These are phyloP conservation scores for Globisporangium nagaii DNA, from an alignment of 352 stramenopile genomes.

Conservation along the genomic window DNA sequence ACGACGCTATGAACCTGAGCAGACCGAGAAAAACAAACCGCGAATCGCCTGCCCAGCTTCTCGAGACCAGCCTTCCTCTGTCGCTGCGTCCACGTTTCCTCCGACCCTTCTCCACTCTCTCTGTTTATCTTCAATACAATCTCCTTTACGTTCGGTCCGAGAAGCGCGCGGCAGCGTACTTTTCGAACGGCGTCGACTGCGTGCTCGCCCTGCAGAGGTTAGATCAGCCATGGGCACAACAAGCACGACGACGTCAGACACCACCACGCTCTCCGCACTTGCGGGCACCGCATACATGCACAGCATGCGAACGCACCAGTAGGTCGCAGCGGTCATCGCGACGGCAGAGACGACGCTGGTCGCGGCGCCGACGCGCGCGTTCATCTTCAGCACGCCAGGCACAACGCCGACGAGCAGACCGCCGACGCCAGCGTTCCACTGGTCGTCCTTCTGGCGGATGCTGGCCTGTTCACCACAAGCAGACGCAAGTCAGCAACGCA, in stretches of 20 bases:
- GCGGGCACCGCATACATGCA: background rate
- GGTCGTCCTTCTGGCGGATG: constrained; percentile 69
- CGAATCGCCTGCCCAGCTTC: background rate
- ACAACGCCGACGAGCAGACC: constrained; percentile 62
- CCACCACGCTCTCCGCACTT: too few relatives aligned
- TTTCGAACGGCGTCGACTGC: constrained; percentile 55
- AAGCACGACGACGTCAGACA: background rate
- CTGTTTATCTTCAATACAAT: constrained; percentile 9
- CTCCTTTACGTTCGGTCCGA: constrained; percentile 42
- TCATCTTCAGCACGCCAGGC: constrained; percentile 71
- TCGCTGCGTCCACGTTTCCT: background rate
- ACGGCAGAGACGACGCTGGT: constrained; percentile 36
- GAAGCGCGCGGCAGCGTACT: constrained; percentile 48
- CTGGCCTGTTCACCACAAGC: constrained; percentile 18
- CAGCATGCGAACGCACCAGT: constrained; percentile 39
- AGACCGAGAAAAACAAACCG: background rate
- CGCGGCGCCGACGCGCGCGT: constrained; percentile 51
- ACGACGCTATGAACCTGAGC: background rate
- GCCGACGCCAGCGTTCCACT: constrained; percentile 62
- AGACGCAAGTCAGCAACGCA: background rate
- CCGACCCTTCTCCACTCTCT: background rate
- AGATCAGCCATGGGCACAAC: too few relatives aligned
- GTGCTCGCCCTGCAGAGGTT: constrained; percentile 26
- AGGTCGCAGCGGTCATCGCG: constrained; percentile 51
- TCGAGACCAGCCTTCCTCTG: background rate